A percentile compares a stretch with the other conserved stretches of the same genome.
These are phyloP conservation scores for Linderniella brevidens DNA, from an alignment of 257 asterid species.

Conservation along the genomic window DNA sequence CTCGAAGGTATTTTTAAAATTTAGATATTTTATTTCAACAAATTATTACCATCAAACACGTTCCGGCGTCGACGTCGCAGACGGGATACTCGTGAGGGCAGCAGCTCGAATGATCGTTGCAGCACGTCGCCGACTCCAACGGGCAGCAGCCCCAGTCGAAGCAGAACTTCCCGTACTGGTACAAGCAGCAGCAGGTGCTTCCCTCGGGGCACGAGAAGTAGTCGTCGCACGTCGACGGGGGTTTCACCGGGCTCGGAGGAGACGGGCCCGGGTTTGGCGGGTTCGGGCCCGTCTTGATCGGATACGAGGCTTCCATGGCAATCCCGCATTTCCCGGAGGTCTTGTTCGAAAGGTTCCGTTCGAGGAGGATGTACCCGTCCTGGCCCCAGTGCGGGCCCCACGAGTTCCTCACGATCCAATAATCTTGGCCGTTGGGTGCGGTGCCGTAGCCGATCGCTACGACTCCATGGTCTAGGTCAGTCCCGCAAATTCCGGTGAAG, in stretches of 20 bases:
- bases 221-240: slow-evolving; percentile 31
- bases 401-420: slow-evolving; percentile 45
- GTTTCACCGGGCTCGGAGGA: slow-evolving; percentile 39
- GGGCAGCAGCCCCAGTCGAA: slow-evolving; percentile 62
- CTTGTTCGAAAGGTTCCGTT: slow-evolving; percentile 22
- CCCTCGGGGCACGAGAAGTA: slow-evolving; percentile 26
- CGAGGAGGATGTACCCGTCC: slow-evolving; percentile 30
- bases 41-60: slow-evolving; percentile 43
- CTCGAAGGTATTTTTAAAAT: too few species aligned
- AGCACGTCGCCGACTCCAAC: slow-evolving; percentile 42
- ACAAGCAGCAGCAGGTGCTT: slow-evolving; percentile 48
- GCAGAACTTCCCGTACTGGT: slow-evolving; percentile 21
- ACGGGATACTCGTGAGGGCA: slow-evolving; percentile 58
- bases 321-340: slow-evolving; percentile 32
- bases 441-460: slow-evolving; percentile 33
- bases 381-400: slow-evolving; percentile 53
- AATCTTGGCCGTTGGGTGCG: slow-evolving; percentile 23
- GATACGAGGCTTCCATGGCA: slow-evolving; percentile 45
- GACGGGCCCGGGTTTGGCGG: slow-evolving; percentile 50
- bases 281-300: slow-evolving; percentile 26
- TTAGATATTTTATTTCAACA: too few species aligned
- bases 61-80: slow-evolving; percentile 28
- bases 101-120: slow-evolving; percentile 53
- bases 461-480: slow-evolving; percentile 36
- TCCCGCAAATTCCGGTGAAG: slow-evolving; percentile 36